Base-by-base conservation (phyloP, 257 asterid species). In the Solanum pennellii region DNA sequence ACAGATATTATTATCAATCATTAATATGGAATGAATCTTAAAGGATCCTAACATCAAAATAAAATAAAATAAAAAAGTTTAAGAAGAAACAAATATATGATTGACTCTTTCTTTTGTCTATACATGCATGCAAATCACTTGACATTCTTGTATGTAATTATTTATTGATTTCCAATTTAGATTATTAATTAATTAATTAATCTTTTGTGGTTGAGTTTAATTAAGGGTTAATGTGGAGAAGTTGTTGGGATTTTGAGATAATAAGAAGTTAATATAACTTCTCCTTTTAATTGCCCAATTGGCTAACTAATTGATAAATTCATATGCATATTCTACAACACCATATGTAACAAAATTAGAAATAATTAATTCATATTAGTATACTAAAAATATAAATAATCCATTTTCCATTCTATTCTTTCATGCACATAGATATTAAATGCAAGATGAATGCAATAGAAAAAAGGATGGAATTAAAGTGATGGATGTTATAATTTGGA, bases 101-200 rank as follows among this genome's bases (percentile, higher is more conserved):
- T 20, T 16, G 68, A 47, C 84, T 13, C 11, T 27, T 80, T 80
- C 42, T 80, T 80, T 47, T 45, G 68, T 47, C 85, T 80, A 80
- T 80, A 80, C 44, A 80, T 80, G 85, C 85, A 80, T 80, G 85
- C 85, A 80, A 80, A 49, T 80, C 68, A 80, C 85, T 79, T 79
- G 41, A 47, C 39, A 79, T 44, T 79, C n/a, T 79, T 79, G 0
- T 45, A 44, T 25, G 25, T 45, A 79, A 45, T 79, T 45, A 44
- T 56, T 56, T 56, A 56, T 77, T 76, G 60, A n/a, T 42, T 76
- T 76, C 23, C 83, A 37, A 21, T 39, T 74, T 39, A 11, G 31
- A 74, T 39, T 76, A 76, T n/a, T 76, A 23, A 76, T 23, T 37
- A 37, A 37, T 37, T 37, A 37, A 37, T 37, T 74, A 75, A 39